Percentiles rank a stretch among this genome's conserved stretches.
These are phyloP conservation scores for Podaxis sp. DNA, from an alignment of 768 basidiomycete genomes.

Conservation along the genomic window DNA sequence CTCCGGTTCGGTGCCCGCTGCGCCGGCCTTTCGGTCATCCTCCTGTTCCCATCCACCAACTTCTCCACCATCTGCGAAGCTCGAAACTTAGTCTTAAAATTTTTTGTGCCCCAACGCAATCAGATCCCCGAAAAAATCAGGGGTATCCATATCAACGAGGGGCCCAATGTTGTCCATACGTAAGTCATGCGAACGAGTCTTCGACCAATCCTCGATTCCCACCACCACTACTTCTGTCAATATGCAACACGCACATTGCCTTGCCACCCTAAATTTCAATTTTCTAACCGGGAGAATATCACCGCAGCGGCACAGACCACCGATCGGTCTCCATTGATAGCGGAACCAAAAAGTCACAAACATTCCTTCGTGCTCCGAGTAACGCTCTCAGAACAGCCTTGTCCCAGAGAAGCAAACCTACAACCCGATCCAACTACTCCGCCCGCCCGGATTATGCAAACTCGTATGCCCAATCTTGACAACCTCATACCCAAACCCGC, in stretches of 20 bases:
- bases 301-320: neutral
- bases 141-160: neutral
- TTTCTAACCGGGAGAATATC: neutral
- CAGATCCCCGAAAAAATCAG: neutral
- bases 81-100: neutral
- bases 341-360: neutral
- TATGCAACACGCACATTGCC: neutral
- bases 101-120: neutral
- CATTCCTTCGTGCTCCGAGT: neutral
- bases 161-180: neutral
- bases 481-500: slow-evolving; percentile 33
- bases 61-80: neutral
- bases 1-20: slow-evolving; percentile 30
- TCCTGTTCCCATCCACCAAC: neutral
- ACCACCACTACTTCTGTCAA: neutral
- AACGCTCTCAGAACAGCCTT: neutral
- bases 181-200: neutral
- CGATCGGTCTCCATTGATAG: neutral
- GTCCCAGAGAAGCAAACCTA: slow-evolving; percentile 19
- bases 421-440: slow-evolving; percentile 92
- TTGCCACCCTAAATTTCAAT: neutral
- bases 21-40: neutral
- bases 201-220: neutral
- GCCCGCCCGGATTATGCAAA: slow-evolving; percentile 87
- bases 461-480: slow-evolving; percentile 95